A percentile compares a stretch with the other conserved stretches of the same genome.
phyloP scores from a whole-genome alignment of 106 monocot genomes.

The Alisma plantagoaquatica region DNA sequence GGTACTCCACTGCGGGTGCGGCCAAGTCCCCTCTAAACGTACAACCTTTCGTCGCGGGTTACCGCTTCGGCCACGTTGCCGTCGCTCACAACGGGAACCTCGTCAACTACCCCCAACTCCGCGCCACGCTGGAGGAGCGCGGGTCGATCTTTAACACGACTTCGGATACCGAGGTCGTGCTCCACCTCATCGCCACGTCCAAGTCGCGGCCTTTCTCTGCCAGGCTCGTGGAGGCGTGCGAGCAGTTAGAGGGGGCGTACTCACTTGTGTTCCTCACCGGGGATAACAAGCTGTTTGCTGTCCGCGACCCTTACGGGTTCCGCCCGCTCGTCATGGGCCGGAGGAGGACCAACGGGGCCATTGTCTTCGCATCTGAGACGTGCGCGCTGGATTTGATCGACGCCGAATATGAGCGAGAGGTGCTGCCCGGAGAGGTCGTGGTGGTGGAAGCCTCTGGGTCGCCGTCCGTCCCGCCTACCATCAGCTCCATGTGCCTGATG shows the following conservation, averaged over 20 bases:
- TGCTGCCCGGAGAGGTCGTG: constrained; percentile 16
- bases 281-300: constrained; percentile 65
- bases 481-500: constrained; percentile 47
- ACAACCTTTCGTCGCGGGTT: constrained; percentile 65
- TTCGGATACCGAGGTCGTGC: constrained; percentile 65
- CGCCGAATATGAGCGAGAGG: constrained; percentile 38
- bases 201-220: constrained; percentile 60
- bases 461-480: not conserved
- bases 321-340: constrained; percentile 79
- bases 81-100: constrained; percentile 86
- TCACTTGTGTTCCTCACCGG: constrained; percentile 59
- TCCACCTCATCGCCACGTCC: constrained; percentile 69
- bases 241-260: constrained; percentile 49
- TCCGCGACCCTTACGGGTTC: constrained; percentile 73
- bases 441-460: constrained; percentile 7
- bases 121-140: constrained; percentile 31
- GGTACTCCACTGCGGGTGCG: constrained; percentile 85
- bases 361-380: constrained; percentile 69
- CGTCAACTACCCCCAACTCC: constrained; percentile 59
- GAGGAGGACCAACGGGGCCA: constrained; percentile 29
- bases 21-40: constrained; percentile 58
- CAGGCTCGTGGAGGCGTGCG: constrained; percentile 47
- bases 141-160: constrained; percentile 83
- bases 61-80: constrained; percentile 41
- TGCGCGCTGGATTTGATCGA: constrained; percentile 67